Conservation (phyloP, 768 basidiomycete species). For the Dictyophora rubrovolvata region DNA sequence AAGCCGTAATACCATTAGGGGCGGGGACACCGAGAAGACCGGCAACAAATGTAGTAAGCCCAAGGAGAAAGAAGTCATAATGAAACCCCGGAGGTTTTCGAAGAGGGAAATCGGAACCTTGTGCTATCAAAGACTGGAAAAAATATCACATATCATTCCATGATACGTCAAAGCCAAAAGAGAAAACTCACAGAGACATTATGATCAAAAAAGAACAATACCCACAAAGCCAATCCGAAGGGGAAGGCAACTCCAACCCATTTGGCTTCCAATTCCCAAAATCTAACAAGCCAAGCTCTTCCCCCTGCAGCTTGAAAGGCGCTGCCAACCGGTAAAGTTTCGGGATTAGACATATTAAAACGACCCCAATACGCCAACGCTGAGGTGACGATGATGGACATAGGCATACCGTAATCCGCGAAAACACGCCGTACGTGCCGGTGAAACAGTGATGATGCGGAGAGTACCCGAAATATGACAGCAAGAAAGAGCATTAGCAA, state of each 20-base stretch:
- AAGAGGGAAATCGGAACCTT: constrained; percentile 80
- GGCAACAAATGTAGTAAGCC: constrained; percentile 81
- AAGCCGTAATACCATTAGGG: constrained; percentile 47
- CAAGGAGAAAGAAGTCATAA: constrained; percentile 85
- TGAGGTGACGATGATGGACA: constrained; percentile 65
- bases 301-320: constrained; percentile 66
- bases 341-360: constrained; percentile 48
- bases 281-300: constrained; percentile 74
- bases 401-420: constrained; percentile 87
- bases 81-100: constrained; percentile 85
- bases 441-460: constrained; percentile 58
- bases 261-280: constrained; percentile 81
- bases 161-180: background rate
- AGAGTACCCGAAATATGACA: constrained; percentile 62
- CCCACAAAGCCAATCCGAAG: constrained; percentile 81
- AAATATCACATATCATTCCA: background rate
- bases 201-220: constrained; percentile 92
- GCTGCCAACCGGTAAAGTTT: constrained; percentile 56
- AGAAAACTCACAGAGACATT: constrained; percentile 70
- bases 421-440: constrained; percentile 65
- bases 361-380: constrained; percentile 82
- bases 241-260: constrained; percentile 87
- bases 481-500: constrained; percentile 66
- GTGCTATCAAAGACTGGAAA: constrained; percentile 77
- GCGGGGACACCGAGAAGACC: constrained; percentile 81